Evolutionary conservation across 2,329 filamentous ascomycete species (phyloP).

Genomic region (Paecilomyces dactylethromorphus): DNA sequence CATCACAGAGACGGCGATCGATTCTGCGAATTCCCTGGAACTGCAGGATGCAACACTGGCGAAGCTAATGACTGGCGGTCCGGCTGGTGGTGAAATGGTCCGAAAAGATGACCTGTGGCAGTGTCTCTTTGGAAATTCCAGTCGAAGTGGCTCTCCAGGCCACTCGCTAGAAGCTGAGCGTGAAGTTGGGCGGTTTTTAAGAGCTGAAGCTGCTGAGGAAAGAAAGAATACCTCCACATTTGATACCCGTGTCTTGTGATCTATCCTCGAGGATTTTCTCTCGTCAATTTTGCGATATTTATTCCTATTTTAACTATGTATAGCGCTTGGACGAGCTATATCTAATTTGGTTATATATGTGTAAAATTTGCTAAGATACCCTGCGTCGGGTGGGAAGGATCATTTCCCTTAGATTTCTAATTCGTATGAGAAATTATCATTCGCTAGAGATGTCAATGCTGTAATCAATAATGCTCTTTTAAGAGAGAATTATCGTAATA

Average conservation of each 20-base stretch:
- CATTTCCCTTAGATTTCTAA: not conserved
- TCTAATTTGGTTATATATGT: not conserved
- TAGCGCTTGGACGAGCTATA: not conserved
- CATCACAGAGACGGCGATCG: slow-evolving; percentile 57
- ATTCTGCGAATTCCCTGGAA: slow-evolving; percentile 79
- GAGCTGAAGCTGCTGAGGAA: slow-evolving; percentile 50
- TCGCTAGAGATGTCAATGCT: too few species aligned
- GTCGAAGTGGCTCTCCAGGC: slow-evolving; percentile 15
- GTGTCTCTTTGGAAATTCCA: slow-evolving; percentile 68
- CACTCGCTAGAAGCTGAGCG: slow-evolving; percentile 22
- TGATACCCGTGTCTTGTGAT: not conserved
- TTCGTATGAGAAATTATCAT: not conserved
- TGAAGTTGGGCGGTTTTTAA: slow-evolving; percentile 46
- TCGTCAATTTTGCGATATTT: not conserved
- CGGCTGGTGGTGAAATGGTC: slow-evolving; percentile 71
- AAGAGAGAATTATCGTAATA: too few species aligned
- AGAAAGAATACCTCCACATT: slow-evolving; percentile 19
- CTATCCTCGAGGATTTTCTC: not conserved
- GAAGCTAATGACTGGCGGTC: slow-evolving; percentile 63
- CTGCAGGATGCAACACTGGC: slow-evolving; percentile 66
- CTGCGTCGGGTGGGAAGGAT: not conserved
- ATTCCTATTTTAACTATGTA: not conserved
- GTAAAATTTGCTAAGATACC: not conserved
- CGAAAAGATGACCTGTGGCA: slow-evolving; percentile 75
- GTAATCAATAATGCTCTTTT: too few species aligned